These are phyloP conservation scores for Lactarius akahatsu DNA, from an alignment of 768 basidiomycete species.

Conservation along the genomic window DNA sequence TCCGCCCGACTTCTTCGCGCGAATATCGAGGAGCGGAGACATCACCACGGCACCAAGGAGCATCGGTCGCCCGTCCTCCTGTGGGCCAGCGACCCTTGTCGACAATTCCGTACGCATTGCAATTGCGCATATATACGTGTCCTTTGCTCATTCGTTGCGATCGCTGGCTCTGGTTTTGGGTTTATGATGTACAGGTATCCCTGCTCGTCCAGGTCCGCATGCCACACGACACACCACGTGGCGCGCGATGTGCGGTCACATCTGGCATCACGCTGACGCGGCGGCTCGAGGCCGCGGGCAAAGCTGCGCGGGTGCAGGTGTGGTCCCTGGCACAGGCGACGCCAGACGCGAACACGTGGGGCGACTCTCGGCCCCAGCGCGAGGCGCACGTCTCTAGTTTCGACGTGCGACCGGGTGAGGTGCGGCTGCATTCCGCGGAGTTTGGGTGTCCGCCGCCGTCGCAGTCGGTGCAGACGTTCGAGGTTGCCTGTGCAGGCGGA, in stretches of 20 bases:
- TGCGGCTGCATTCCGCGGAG: slow-evolving; percentile 6
- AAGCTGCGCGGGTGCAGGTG: slow-evolving; percentile 8
- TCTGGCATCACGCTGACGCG: slow-evolving; percentile 18
- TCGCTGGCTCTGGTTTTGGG: neutral
- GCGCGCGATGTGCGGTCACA: slow-evolving; percentile 15
- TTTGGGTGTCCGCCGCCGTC: slow-evolving; percentile 19
- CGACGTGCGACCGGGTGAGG: slow-evolving; percentile 15
- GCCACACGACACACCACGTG: slow-evolving; percentile 9
- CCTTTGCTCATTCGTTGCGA: neutral
- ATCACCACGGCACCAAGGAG: neutral
- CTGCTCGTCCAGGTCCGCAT: slow-evolving; percentile 21
- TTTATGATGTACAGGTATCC: slow-evolving; percentile 2
- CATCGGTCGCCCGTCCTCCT: slow-evolving; percentile 13
- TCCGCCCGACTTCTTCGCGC: neutral
- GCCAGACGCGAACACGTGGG: neutral
- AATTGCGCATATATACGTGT: neutral
- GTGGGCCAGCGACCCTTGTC: slow-evolving; percentile 18
- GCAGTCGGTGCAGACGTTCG: slow-evolving; percentile 18
- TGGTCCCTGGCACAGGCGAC: slow-evolving; percentile 3
- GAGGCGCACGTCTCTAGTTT: slow-evolving; percentile 15
- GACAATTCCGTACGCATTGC: slow-evolving; percentile 14
- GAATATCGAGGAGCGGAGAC: neutral
- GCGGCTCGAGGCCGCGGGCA: slow-evolving; percentile 12
- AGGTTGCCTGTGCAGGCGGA: slow-evolving; percentile 16
- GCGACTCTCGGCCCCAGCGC: neutral